Base-by-base conservation (phyloP, 1,139 yeast genomes). In the Pneumocystis sp. region DNA sequence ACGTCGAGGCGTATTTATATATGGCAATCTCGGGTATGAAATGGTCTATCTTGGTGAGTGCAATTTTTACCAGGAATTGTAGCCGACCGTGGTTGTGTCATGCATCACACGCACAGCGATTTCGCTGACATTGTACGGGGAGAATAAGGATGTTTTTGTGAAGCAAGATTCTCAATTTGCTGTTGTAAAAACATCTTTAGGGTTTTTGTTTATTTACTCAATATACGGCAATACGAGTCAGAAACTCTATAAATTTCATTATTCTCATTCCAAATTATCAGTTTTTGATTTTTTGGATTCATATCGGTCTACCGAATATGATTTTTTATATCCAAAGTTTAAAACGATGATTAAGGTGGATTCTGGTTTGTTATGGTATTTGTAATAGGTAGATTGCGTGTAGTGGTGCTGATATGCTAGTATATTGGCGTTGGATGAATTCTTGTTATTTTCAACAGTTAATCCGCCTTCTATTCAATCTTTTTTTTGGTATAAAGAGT, bases 221-320 rank as follows among this genome's bases (percentile, higher is more conserved):
- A 66, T 76, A 8, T 65, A 73, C 5, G 63, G 64, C n/a, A 68
- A 66, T 42, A 70, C 70, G 37, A 68, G 70, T 10, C 71, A 70
- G 39, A 76, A 75, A 64, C 74, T 73, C 19, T 70, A 73, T 65
- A 67, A 67, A 29, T 70, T 63, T 63, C 67, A 19, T 64, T 67
- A 62, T 50, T 63, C 56, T 35, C 35, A 42, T 42, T 25, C 66
- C 2, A 69, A 67, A 12, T 66, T 67, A 7, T 64, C 67, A 19
- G 67, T 70, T 7, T 68, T 70, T 19, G 69, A 71, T 21, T 69
- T 71, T 21, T 77, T 78, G 0, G 80, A 79, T 0, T 77, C 78
- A 0, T 79, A 80, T 7, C 80, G 77, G 66, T 76, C 75, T 2
- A 68, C 73, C 29, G 79, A 79, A 3, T 75, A 76, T 3, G 72